A percentile compares a stretch with the other conserved stretches of the same genome.
Evolutionary conservation across 306 rosid genomes (phyloP).

Genomic region (Quercus variabilis): DNA sequence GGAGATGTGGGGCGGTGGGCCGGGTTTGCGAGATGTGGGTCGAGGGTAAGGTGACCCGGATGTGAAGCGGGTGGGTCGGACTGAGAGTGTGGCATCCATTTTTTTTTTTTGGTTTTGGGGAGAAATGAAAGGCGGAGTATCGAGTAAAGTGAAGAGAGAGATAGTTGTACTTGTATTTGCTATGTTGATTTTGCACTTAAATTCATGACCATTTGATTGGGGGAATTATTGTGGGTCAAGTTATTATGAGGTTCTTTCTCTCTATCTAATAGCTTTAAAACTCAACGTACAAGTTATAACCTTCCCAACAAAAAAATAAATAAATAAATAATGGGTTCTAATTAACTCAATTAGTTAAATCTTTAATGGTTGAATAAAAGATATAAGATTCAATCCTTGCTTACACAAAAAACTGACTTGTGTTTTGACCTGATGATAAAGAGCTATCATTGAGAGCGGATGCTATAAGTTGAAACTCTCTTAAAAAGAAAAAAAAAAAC

Average conservation of each 20-base stretch:
- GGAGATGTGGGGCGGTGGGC: slow-evolving; percentile 9
- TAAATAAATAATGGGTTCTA: too few species aligned
- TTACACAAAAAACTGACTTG: accelerated
- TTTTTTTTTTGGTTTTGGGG: background rate
- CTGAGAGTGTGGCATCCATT: slow-evolving; percentile 78
- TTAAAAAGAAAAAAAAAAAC: too few species aligned
- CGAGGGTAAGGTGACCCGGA: slow-evolving; percentile 47
- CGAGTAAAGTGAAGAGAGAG: background rate
- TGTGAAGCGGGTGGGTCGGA: slow-evolving; percentile 71
- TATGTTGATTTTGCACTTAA: too few species aligned
- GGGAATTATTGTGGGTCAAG: too few species aligned
- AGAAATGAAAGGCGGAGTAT: slow-evolving; percentile 39
- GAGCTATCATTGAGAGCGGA: accelerated
- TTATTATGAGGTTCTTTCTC: too few species aligned
- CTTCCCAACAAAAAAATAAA: too few species aligned
- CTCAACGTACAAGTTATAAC: too few species aligned
- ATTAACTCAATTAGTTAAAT: accelerated
- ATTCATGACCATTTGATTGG: too few species aligned
- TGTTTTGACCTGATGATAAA: accelerated
- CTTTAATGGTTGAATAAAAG: accelerated
- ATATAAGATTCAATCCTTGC: accelerated
- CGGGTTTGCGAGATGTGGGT: slow-evolving; percentile 34
- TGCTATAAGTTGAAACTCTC: accelerated
- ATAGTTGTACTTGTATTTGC: too few species aligned
- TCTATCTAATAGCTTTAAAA: too few species aligned